Percentiles rank a stretch among this genome's conserved stretches.
Conservation (phyloP, 2,329 filamentous ascomycete species). For the Dactylellina leptospora region DNA sequence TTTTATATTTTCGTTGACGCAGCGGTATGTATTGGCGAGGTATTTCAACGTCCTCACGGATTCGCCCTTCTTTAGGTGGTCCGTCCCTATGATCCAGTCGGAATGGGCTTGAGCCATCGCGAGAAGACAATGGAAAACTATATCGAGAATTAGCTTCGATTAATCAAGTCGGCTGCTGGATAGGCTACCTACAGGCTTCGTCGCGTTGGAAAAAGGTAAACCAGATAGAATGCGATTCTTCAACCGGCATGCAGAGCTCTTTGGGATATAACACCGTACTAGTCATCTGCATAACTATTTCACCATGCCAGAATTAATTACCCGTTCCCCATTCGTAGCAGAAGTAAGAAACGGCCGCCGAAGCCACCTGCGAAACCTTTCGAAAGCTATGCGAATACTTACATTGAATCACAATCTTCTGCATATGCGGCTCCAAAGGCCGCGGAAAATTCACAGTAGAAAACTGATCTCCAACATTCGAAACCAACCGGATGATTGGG, state of each 20-base stretch:
- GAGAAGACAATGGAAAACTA: slow-evolving; percentile 42
- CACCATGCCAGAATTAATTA: too few species aligned
- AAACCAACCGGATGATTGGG: neutral
- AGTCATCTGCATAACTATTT: slow-evolving; percentile 32
- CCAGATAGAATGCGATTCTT: slow-evolving; percentile 16
- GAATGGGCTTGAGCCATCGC: slow-evolving; percentile 36
- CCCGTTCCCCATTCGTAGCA: too few species aligned
- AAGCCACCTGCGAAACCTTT: neutral
- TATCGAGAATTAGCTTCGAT: too few species aligned
- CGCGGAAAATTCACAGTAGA: slow-evolving; percentile 10
- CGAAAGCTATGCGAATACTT: neutral
- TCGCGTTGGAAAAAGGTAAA: slow-evolving; percentile 36
- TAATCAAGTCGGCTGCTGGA: too few species aligned
- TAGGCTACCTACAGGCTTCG: slow-evolving; percentile 37
- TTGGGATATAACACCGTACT: slow-evolving; percentile 28
- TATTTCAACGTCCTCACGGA: slow-evolving; percentile 23
- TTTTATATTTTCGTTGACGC: slow-evolving; percentile 30
- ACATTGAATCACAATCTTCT: slow-evolving; percentile 22
- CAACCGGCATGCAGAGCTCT: slow-evolving; percentile 20
- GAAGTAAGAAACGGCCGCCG: slow-evolving; percentile 28
- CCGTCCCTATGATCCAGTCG: slow-evolving; percentile 9
- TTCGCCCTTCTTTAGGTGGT: neutral
- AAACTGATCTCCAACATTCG: slow-evolving; percentile 22
- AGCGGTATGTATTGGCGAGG: slow-evolving; percentile 35
- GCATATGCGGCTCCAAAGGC: slow-evolving; percentile 21